Base-by-base conservation (phyloP, 371 early-diverging fungal genomes). In the Apophysomyces ossiformis region DNA sequence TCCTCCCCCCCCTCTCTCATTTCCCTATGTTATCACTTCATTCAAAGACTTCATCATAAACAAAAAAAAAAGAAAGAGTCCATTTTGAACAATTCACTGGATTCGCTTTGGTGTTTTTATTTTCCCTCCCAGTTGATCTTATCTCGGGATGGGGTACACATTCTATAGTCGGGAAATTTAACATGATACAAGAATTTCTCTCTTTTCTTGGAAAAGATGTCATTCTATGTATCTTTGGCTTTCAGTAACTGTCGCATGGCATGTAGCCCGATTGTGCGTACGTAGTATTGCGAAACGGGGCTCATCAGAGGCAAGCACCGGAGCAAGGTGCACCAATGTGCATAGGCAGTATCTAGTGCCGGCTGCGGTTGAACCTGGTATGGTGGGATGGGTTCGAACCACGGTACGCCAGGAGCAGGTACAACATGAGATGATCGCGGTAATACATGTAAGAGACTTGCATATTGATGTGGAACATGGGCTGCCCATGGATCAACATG, bases 281-380 rank as follows among this genome's bases (percentile, higher is more conserved):
- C 71, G 58, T 75, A 70, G 12, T 60, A 45, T 41, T 71, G 69
- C 8, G 80, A 63, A 6, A 58, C 63, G 8, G 75, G 56, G 39
- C 71, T 75, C 72, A 75, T 67, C 18, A 68, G 37, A 2, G 80
- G 80, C 18, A 79, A 46, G 41, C 77, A 79, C 0, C 77, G 69
- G 67, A 79, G 61, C 37, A 79, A 60, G 5, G 77, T 77, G 37
- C 80, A 79, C 80, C 80, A 79, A 38, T 77, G 71, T 0, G 72
- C 62, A 56, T 79, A 79, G 3, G 66, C 65, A 47, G 38, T 37
- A 38, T 64, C 56, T 41, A 64, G 44, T 6, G 65, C 68, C 35
- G 60, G 63, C 5, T 38, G 56, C 38, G 57, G 35, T 44, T 44
- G 13, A 12, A 6, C 26, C 11, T 61, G 57, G 39, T 68, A 74